Evolutionary conservation across 2,329 filamentous ascomycete genomes (phyloP).

Genomic region (Cadophora sp.): DNA sequence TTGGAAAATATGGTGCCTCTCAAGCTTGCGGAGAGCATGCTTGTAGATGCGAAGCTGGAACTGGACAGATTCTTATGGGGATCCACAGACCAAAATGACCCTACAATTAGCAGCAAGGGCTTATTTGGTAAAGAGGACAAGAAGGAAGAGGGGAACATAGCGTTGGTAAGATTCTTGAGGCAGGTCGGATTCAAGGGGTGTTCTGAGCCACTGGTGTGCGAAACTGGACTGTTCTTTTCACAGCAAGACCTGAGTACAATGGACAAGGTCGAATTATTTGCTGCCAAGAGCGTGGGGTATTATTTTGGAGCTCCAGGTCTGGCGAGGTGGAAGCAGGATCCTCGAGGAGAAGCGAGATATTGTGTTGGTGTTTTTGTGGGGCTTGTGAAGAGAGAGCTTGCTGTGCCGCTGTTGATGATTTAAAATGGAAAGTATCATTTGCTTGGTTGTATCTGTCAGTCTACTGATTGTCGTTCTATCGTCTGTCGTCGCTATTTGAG

Average conservation of each 20-base stretch:
- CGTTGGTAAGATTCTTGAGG: conserved; percentile 8
- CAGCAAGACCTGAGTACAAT: neutral
- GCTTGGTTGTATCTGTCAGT: neutral
- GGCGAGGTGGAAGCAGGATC: conserved; percentile 8
- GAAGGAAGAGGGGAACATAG: neutral
- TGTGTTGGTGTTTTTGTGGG: conserved; percentile 18
- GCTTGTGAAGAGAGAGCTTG: conserved; percentile 3
- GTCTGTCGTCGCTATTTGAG: neutral
- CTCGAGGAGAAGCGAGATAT: neutral
- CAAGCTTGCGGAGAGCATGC: neutral
- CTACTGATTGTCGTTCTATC: neutral
- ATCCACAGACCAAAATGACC: neutral
- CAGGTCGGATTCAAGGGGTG: conserved; percentile 3
- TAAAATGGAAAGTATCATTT: neutral
- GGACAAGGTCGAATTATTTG: conserved; percentile 25
- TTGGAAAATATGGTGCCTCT: conserved; percentile 17
- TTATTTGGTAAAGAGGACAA: neutral
- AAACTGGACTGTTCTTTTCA: conserved; percentile 14
- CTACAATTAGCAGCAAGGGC: neutral
- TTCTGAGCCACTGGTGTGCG: neutral
- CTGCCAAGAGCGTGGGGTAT: conserved; percentile 22
- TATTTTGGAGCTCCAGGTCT: conserved; percentile 23
- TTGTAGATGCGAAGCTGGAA: neutral
- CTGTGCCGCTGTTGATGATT: conserved; percentile 10
- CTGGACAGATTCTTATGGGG: conserved; percentile 9